phyloP scores from a whole-genome alignment of 345 rosid genomes.

The Ceriops decandra region DNA sequence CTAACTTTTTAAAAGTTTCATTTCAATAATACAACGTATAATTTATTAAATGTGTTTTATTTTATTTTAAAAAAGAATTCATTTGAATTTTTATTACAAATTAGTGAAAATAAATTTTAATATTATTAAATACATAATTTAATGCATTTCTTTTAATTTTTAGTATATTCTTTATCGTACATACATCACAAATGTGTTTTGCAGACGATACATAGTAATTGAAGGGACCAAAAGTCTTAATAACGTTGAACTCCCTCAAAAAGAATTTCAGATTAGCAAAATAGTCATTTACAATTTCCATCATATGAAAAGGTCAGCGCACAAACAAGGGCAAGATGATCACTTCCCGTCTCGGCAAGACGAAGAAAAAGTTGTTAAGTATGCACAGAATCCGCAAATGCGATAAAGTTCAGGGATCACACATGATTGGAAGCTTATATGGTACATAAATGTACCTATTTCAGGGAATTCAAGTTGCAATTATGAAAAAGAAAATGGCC shows the following conservation, averaged over 20 bases:
- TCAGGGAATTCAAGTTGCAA: neutral
- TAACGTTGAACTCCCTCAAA: neutral
- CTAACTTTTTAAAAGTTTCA: too few species aligned
- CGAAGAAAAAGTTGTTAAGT: too few species aligned
- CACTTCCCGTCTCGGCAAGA: constrained; percentile 78
- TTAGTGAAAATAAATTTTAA: too few species aligned
- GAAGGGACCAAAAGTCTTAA: neutral
- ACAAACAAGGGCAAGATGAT: constrained; percentile 92
- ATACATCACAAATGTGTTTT: neutral
- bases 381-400: too few species aligned
- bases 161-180: neutral
- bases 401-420: too few species aligned
- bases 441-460: neutral
- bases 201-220: neutral
- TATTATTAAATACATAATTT: too few species aligned
- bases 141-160: too few species aligned
- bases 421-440: neutral
- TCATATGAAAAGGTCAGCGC: constrained; percentile 61
- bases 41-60: too few species aligned
- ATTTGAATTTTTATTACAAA: too few species aligned
- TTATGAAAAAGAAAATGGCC: constrained; percentile 35
- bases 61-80: too few species aligned
- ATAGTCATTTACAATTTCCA: constrained; percentile 7
- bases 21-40: too few species aligned
- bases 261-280: neutral